Percentiles rank a stretch among this genome's conserved stretches.
Conservation (phyloP, 805 yeast species). For the Kuraishia piskuri region DNA sequence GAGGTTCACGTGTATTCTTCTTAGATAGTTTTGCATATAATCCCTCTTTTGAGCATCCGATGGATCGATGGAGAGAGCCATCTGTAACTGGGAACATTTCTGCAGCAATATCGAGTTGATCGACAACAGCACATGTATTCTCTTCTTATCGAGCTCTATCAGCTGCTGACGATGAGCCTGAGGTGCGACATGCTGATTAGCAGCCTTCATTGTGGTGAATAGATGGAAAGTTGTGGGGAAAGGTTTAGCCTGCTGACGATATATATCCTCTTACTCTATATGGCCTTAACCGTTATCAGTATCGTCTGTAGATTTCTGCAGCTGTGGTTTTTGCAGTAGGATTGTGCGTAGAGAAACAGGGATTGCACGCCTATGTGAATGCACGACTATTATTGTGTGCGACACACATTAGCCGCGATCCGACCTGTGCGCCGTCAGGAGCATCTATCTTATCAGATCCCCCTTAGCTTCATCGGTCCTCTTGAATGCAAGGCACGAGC, state of each 20-base stretch:
- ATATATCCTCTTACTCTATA: neutral
- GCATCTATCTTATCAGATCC: neutral
- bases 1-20: slow-evolving; percentile 26
- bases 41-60: slow-evolving; percentile 16
- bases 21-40: slow-evolving; percentile 23
- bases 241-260: neutral
- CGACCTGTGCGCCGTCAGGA: neutral
- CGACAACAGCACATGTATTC: slow-evolving; percentile 24
- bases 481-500: neutral
- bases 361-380: neutral
- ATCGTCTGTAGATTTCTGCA: neutral
- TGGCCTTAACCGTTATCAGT: neutral
- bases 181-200: neutral
- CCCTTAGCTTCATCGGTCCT: neutral
- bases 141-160: slow-evolving; percentile 22
- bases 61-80: slow-evolving; percentile 13
- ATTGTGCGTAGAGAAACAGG: neutral
- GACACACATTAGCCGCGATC: neutral
- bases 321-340: neutral
- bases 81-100: slow-evolving; percentile 21
- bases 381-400: neutral
- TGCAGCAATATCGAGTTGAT: slow-evolving; percentile 25
- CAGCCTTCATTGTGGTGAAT: neutral
- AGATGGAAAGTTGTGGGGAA: neutral
- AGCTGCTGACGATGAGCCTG: slow-evolving; percentile 1